Evolutionary conservation across 345 rosid genomes (phyloP), one percentile per base, ranked within the genome.

Genomic region (Lenwebbia sp.): DNA sequence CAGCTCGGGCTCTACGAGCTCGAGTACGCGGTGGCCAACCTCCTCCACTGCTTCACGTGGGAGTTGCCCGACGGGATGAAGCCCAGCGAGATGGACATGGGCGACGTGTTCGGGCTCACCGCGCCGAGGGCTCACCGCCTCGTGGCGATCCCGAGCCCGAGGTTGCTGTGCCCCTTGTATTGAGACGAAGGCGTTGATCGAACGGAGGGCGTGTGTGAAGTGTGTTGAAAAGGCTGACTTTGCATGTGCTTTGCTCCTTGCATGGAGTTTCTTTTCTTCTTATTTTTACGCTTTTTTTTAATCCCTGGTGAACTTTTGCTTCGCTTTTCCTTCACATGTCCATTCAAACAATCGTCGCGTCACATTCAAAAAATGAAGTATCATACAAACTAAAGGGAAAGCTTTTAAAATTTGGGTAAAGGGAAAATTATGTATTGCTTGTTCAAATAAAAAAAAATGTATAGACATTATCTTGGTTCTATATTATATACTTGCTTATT

Each of bases 51-150:
- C 55, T 97, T 92, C 88, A 89, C 93, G 17, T 97, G 99, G 98
- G 94, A 94, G 85, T 90, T 97, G 89, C 98, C 99, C 0, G 96
- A 95, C 22, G 99, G 99, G 50, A 94, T 94, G 96, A 96, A 96
- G 75, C 97, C 98, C 5, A 89, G 93, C 50, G 97, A 97, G 28
- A 89, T 96, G 41, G 99, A 97, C 87, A 97, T 94, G 98, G 90
- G 85, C 40, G 99, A 97, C 28, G 89, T 94, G 49, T 92, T 95
- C 57, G 99, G 98, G 82, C 98, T 97, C 86, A 97, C 99, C 0
- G 95, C 99, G 19, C 98, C 99, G 1, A 91, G 94, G 53, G 94
- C 99, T 33, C 92, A 86, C 12, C 93, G 95, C 22, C 92, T 96
- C 58, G 33, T 93, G 30, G 98, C 96, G 0, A 93, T 96, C 3